A percentile compares a stretch with the other conserved stretches of the same genome.
These are phyloP conservation scores for Cercophora scortea DNA, from an alignment of 495 filamentous ascomycete species.

Conservation along the genomic window DNA sequence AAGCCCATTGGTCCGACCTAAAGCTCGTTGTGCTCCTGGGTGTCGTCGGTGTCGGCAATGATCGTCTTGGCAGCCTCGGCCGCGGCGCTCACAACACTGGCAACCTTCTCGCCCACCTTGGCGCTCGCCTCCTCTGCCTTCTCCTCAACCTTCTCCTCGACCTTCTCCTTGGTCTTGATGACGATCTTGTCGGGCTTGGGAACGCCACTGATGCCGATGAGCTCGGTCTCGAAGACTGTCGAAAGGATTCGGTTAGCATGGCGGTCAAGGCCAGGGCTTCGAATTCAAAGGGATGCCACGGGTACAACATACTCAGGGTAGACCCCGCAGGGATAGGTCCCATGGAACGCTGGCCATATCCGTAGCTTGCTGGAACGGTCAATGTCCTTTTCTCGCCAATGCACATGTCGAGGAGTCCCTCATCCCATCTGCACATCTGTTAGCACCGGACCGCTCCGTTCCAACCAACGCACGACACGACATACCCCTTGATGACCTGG, in stretches of 20 bases:
- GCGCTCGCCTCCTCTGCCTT: slow-evolving; percentile 25
- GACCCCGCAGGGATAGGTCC: slow-evolving; percentile 74
- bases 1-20: slow-evolving; percentile 7
- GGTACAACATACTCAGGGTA: slow-evolving; percentile 51
- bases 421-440: slow-evolving; percentile 59
- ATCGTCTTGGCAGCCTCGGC: slow-evolving; percentile 37
- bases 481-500: slow-evolving; percentile 78
- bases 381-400: slow-evolving; percentile 87
- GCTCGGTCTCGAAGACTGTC: slow-evolving; percentile 83
- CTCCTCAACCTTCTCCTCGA: slow-evolving; percentile 24
- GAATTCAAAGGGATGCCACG: too few species aligned
- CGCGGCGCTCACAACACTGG: slow-evolving; percentile 34
- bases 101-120: slow-evolving; percentile 37
- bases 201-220: slow-evolving; percentile 81
- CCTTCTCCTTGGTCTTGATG: slow-evolving; percentile 26
- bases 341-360: slow-evolving; percentile 68
- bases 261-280: not conserved
- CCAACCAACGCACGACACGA: slow-evolving; percentile 2
- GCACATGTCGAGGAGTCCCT: slow-evolving; percentile 91
- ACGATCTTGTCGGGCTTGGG: slow-evolving; percentile 43
- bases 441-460: slow-evolving; percentile 7
- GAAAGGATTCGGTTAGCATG: slow-evolving; percentile 13
- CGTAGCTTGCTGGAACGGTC: slow-evolving; percentile 81
- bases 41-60: slow-evolving; percentile 41
- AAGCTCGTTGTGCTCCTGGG: slow-evolving; percentile 47